These are phyloP conservation scores for Citrus unshiu DNA, from an alignment of 345 rosid genomes.

Conservation along the genomic window DNA sequence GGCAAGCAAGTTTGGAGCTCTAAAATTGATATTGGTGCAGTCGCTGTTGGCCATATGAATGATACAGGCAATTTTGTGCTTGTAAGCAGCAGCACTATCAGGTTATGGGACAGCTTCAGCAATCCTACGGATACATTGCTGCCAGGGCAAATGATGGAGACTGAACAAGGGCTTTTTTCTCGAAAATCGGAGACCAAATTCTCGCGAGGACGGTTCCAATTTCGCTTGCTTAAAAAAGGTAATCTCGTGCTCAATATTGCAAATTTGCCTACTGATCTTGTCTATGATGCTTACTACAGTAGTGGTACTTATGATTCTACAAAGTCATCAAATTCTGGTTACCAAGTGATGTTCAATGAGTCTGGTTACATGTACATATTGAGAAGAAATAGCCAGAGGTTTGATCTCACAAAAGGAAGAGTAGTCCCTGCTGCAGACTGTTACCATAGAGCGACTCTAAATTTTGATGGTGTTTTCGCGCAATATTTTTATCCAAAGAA, in stretches of 20 bases:
- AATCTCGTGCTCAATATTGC: slow-evolving; percentile 7
- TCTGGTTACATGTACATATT: slow-evolving; percentile 11
- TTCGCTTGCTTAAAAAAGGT: neutral
- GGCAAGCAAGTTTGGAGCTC: too few relatives aligned
- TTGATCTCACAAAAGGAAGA: neutral
- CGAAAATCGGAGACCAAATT: too few relatives aligned
- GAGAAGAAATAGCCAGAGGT: neutral
- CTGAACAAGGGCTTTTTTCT: too few relatives aligned
- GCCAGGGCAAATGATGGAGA: neutral
- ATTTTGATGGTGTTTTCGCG: slow-evolving; percentile 9
- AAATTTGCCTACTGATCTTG: slow-evolving; percentile 5
- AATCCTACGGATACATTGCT: slow-evolving; percentile 7
- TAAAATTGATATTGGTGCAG: too few relatives aligned
- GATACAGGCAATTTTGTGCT: too few relatives aligned
- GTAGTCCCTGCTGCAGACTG: neutral
- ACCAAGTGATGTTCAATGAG: slow-evolving; percentile 5
- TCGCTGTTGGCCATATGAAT: too few relatives aligned
- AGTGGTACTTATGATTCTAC: neutral
- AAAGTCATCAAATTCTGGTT: slow-evolving; percentile 1
- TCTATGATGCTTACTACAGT: neutral
- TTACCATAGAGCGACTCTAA: slow-evolving; percentile 28
- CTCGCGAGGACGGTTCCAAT: slow-evolving; percentile 25
- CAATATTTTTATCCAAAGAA: neutral
- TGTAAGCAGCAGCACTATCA: too few relatives aligned
- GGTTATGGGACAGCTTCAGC: too few relatives aligned